Conservation (phyloP, 2,329 filamentous ascomycete genomes). For the Sarocladium oryzae region DNA sequence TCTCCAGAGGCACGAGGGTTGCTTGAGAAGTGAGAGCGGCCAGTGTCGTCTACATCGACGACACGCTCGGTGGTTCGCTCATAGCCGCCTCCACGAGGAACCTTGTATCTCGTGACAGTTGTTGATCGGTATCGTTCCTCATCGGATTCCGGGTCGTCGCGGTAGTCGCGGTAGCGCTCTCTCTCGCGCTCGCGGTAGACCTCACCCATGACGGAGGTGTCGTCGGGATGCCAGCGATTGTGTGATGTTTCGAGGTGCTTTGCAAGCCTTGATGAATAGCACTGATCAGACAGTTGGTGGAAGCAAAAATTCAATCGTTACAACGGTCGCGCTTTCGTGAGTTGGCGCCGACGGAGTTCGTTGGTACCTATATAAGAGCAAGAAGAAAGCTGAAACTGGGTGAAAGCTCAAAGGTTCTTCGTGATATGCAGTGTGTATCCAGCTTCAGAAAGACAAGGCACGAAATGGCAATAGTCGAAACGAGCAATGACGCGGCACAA, state of each 20-base stretch:
- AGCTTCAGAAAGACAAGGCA: no score
- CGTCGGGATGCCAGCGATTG: not conserved
- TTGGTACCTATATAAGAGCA: not conserved
- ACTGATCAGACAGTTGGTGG: not conserved
- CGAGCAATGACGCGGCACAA: conserved; percentile 4
- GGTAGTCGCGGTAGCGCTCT: conserved; percentile 16
- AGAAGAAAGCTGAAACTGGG: not conserved
- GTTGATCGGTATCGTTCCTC: conserved; percentile 41
- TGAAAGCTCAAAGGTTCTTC: no score
- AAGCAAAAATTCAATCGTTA: not conserved
- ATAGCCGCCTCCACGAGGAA: conserved; percentile 35
- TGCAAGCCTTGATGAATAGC: not conserved
- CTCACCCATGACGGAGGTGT: conserved; percentile 25
- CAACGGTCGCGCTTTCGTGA: not conserved
- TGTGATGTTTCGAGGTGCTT: conserved; percentile 26
- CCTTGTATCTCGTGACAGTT: conserved; percentile 49
- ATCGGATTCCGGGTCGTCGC: conserved; percentile 28
- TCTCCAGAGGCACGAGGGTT: conserved; percentile 34
- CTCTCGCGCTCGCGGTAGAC: conserved; percentile 26
- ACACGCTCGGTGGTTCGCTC: conserved; percentile 28
- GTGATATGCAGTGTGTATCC: no score
- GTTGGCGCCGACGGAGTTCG: not conserved
- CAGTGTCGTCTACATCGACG: conserved; percentile 40
- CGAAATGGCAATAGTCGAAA: not conserved
- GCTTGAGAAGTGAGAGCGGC: conserved; percentile 35